A percentile compares a stretch with the other conserved stretches of the same genome.
Evolutionary conservation across 768 basidiomycete genomes (phyloP).

Genomic region (Agrocybe pediades): DNA sequence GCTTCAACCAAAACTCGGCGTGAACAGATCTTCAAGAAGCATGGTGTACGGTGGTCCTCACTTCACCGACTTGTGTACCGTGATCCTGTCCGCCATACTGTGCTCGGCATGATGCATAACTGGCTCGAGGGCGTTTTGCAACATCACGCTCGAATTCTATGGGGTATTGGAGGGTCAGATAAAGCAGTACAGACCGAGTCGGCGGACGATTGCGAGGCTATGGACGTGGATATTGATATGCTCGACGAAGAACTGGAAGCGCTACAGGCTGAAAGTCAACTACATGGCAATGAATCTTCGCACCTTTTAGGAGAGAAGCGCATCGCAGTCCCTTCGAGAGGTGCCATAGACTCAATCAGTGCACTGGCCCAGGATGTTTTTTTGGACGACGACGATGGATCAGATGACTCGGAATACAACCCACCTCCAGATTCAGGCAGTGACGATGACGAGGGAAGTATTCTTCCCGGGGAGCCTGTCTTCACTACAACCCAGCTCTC

Average conservation of each 20-base stretch:
- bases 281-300: background rate
- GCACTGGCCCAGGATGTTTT: too few species aligned
- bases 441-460: too few species aligned
- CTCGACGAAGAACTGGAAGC: slow-evolving; percentile 3
- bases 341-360: too few species aligned
- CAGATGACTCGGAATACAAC: too few species aligned
- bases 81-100: slow-evolving; percentile 22
- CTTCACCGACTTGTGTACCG: slow-evolving; percentile 20
- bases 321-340: too few species aligned
- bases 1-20: slow-evolving; percentile 17
- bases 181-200: too few species aligned
- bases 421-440: background rate
- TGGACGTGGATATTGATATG: background rate
- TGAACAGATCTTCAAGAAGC: slow-evolving; percentile 6
- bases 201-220: background rate
- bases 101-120: slow-evolving; percentile 27
- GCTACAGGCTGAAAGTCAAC: background rate
- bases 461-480: too few species aligned
- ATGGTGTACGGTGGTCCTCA: slow-evolving; percentile 24
- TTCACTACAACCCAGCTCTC: slow-evolving; percentile 7
- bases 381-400: too few species aligned
- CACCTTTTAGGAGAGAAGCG: too few species aligned
- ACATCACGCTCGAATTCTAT: background rate
- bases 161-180: background rate
- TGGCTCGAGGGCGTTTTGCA: slow-evolving; percentile 25